Conservation (phyloP, 805 yeast genomes). For the Candida broadrunensis region DNA sequence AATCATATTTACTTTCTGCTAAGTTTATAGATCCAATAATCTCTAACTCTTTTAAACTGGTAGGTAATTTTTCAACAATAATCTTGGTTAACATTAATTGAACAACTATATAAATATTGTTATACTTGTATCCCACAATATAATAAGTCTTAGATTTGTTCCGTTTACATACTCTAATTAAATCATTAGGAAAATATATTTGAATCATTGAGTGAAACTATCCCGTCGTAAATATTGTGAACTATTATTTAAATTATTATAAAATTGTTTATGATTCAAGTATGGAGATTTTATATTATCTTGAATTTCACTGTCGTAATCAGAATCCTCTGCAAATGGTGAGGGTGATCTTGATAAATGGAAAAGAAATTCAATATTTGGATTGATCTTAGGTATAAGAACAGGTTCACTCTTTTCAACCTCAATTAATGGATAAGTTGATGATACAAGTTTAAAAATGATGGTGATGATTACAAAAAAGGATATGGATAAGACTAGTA, state of each 20-base stretch:
- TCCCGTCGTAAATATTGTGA: constrained; percentile 42
- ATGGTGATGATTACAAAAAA: background rate
- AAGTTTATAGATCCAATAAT: constrained; percentile 15
- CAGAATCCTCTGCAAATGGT: background rate
- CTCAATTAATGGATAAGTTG: background rate
- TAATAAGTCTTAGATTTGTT: constrained; percentile 2
- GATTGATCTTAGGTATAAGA: background rate
- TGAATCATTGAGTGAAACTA: constrained; percentile 28
- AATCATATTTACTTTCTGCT: constrained; percentile 2
- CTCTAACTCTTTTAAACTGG: constrained; percentile 9
- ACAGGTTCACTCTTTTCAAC: background rate
- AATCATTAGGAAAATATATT: constrained; percentile 34
- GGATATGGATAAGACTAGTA: background rate
- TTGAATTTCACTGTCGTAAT: constrained; percentile 6
- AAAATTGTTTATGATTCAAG: constrained; percentile 11
- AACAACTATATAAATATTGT: constrained; percentile 19
- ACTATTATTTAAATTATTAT: constrained; percentile 34
- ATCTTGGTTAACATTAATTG: constrained; percentile 5
- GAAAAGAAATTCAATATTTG: background rate
- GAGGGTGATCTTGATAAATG: background rate
- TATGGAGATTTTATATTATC: constrained; percentile 7
- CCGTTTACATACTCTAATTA: constrained; percentile 11
- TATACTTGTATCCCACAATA: constrained; percentile 24
- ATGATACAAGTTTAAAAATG: background rate
- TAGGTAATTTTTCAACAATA: constrained; percentile 4